Percentiles rank a stretch among this genome's conserved stretches.
phyloP scores from a whole-genome alignment of 768 basidiomycete genomes.

The Mycena metata region DNA sequence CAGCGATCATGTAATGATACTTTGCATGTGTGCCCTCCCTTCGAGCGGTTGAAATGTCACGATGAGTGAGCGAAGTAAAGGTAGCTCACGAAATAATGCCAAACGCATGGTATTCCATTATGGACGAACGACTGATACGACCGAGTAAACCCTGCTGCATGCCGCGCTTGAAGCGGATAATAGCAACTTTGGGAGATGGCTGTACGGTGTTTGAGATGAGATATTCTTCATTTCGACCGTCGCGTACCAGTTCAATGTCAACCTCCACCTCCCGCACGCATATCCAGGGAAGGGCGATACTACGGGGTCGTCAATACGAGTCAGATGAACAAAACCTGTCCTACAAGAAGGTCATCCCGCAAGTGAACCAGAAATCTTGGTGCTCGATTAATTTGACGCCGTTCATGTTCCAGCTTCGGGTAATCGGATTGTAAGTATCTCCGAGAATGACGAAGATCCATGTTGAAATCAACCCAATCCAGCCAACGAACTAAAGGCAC shows the following conservation, averaged over 20 bases:
- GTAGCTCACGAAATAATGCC: conserved; percentile 74
- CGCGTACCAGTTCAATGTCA: conserved; percentile 79
- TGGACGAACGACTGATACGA: conserved; percentile 77
- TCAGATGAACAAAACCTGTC: conserved; percentile 9
- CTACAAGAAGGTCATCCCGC: conserved; percentile 83
- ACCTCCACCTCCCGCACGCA: conserved; percentile 80
- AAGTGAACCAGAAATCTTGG: conserved; percentile 84
- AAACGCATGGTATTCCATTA: conserved; percentile 89
- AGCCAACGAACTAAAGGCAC: conserved; percentile 68
- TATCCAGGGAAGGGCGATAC: conserved; percentile 81
- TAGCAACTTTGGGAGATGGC: conserved; percentile 85
- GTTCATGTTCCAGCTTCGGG: conserved; percentile 68
- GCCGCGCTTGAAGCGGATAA: conserved; percentile 83
- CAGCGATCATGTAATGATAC: conserved; percentile 86
- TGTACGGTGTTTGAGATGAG: conserved; percentile 45
- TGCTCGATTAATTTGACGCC: conserved; percentile 69
- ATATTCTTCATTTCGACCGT: not conserved
- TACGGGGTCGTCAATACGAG: conserved; percentile 43
- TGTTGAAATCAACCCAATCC: conserved; percentile 69
- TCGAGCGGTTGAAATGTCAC: conserved; percentile 2
- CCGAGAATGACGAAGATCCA: conserved; percentile 69
- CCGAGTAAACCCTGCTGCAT: conserved; percentile 88
- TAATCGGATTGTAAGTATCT: conserved; percentile 70
- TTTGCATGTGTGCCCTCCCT: conserved; percentile 82
- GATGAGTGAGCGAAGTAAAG: not conserved